Conservation (phyloP, 2,329 filamentous ascomycete species). For the Ascochyta rabiei region DNA sequence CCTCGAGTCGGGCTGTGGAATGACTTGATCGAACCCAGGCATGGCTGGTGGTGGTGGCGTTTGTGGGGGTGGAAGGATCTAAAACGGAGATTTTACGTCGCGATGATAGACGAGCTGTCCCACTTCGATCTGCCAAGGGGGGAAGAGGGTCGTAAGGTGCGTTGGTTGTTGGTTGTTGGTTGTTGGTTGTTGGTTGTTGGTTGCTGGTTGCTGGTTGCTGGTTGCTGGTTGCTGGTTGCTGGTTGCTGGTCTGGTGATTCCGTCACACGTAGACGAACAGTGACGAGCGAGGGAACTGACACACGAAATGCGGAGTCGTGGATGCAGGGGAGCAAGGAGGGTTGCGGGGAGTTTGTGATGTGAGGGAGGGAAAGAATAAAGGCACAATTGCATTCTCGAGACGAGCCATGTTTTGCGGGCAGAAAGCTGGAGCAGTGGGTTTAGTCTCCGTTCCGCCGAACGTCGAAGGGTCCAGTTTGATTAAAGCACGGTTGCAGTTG, state of each 20-base stretch:
- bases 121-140: neutral
- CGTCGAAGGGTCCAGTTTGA: conserved; percentile 11
- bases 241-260: conserved; percentile 20
- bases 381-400: conserved; percentile 8
- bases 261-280: conserved; percentile 38
- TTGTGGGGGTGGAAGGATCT: neutral
- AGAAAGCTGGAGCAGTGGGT: conserved; percentile 27
- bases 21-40: conserved; percentile 58
- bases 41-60: conserved; percentile 25
- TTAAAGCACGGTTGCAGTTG: conserved; percentile 7
- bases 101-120: neutral
- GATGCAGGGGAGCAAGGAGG: neutral
- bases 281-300: conserved; percentile 21
- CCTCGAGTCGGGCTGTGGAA: conserved; percentile 61
- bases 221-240: neutral
- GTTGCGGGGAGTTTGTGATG: neutral
- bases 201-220: conserved; percentile 9
- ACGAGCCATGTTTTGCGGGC: conserved; percentile 25
- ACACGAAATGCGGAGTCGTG: conserved; percentile 16
- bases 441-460: conserved; percentile 15
- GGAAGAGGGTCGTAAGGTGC: neutral
- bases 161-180: neutral
- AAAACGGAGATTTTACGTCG: neutral
- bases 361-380: conserved; percentile 13
- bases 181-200: neutral